Percentiles rank a stretch among this genome's conserved stretches.
These are phyloP conservation scores for Candida alai DNA, from an alignment of 805 yeast species.

Conservation along the genomic window DNA sequence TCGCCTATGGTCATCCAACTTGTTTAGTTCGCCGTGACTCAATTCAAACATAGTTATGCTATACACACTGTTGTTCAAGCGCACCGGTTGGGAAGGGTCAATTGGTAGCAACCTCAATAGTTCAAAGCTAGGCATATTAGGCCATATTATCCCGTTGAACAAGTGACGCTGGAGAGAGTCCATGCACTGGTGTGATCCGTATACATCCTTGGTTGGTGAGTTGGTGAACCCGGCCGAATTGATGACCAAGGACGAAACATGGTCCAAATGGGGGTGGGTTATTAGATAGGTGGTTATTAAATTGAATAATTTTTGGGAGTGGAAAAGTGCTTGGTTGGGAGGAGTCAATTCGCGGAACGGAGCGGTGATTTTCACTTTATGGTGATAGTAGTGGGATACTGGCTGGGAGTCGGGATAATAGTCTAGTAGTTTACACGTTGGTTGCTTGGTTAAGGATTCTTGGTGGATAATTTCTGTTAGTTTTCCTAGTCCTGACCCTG, in stretches of 20 bases:
- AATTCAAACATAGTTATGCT: slow-evolving; percentile 29
- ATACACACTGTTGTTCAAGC: slow-evolving; percentile 18
- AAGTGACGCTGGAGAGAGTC: slow-evolving; percentile 49
- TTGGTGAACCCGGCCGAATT: slow-evolving; percentile 59
- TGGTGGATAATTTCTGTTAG: slow-evolving; percentile 41
- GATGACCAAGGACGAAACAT: slow-evolving; percentile 61
- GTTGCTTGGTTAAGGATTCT: slow-evolving; percentile 12
- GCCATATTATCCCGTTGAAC: slow-evolving; percentile 82
- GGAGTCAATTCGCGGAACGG: slow-evolving; percentile 21
- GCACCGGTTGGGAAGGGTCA: slow-evolving; percentile 11
- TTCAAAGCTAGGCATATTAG: slow-evolving; percentile 47
- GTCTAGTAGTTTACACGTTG: slow-evolving; percentile 15
- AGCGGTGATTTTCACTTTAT: slow-evolving; percentile 14
- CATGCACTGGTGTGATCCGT: slow-evolving; percentile 53
- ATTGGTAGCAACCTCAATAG: slow-evolving; percentile 19
- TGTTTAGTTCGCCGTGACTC: slow-evolving; percentile 27
- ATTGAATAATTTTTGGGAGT: slow-evolving; percentile 19
- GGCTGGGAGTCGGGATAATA: slow-evolving; percentile 29
- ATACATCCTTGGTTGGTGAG: slow-evolving; percentile 38
- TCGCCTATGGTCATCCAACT: slow-evolving; percentile 6
- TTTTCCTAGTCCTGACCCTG: slow-evolving; percentile 68
- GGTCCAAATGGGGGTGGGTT: slow-evolving; percentile 86
- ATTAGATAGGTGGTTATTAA: slow-evolving; percentile 46
- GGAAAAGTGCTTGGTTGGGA: slow-evolving; percentile 6
- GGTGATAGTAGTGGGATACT: slow-evolving; percentile 18